Evolutionary conservation across 1,284 basidiomycete species (phyloP).

Genomic region (Tylopilus sp.): DNA sequence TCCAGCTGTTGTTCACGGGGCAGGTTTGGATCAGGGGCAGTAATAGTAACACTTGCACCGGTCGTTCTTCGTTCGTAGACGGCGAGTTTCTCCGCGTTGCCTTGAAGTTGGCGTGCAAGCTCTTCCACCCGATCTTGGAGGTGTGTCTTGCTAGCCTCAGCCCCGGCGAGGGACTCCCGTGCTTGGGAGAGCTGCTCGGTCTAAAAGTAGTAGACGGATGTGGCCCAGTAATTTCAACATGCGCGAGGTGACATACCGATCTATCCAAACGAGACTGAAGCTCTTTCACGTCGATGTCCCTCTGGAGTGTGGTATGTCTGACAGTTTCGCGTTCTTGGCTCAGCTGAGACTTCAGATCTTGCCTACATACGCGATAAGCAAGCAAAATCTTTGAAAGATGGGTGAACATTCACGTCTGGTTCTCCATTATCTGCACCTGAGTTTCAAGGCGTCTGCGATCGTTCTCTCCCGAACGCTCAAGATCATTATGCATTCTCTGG

Average conservation of each 20-base stretch:
- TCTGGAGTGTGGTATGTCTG: constrained; percentile 69
- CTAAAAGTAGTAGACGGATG: constrained; percentile 37
- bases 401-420: constrained; percentile 58
- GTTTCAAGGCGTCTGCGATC: constrained; percentile 77
- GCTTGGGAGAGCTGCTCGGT: constrained; percentile 63
- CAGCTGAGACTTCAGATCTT: constrained; percentile 74
- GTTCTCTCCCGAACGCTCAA: constrained; percentile 78
- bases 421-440: constrained; percentile 75
- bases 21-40: constrained; percentile 42
- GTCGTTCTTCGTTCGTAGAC: constrained; percentile 76
- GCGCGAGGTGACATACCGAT: constrained; percentile 46
- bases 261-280: constrained; percentile 73
- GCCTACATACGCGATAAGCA: constrained; percentile 39
- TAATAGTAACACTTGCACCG: constrained; percentile 28
- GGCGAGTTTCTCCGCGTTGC: constrained; percentile 78
- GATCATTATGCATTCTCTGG: constrained; percentile 84
- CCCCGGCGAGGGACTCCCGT: constrained; percentile 69
- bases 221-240: background rate
- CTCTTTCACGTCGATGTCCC: constrained; percentile 78
- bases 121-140: constrained; percentile 76
- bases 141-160: constrained; percentile 79
- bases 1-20: constrained; percentile 78
- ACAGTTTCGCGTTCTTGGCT: constrained; percentile 76
- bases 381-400: background rate
- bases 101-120: constrained; percentile 66